These are phyloP conservation scores for Chlamydomonas applanata DNA, from an alignment of 139 green algal genomes.

Conservation along the genomic window DNA sequence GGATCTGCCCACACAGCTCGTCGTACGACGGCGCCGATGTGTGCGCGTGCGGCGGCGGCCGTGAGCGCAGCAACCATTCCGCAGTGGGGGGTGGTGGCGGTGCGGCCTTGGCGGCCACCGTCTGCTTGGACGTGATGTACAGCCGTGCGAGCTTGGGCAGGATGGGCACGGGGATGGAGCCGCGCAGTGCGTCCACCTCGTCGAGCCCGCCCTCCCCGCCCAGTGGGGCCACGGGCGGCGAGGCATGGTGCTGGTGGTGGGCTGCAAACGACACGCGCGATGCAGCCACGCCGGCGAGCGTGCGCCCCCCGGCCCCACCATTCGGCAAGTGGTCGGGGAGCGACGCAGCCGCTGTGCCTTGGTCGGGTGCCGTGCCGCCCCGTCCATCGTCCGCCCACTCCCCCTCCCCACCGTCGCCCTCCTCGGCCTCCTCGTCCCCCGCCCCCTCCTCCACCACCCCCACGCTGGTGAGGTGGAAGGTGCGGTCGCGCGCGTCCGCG, in stretches of 20 bases:
- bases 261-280: too few relatives aligned
- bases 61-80: background rate
- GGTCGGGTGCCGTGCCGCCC: too few relatives aligned
- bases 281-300: too few relatives aligned
- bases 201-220: too few relatives aligned
- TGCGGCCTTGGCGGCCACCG: constrained; percentile 11
- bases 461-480: constrained; percentile 36
- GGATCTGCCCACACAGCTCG: constrained; percentile 37
- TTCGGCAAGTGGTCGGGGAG: too few relatives aligned
- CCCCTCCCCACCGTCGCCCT: background rate
- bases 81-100: constrained; percentile 30
- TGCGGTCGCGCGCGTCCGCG: constrained; percentile 17
- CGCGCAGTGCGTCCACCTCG: constrained; percentile 20
- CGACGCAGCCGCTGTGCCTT: background rate
- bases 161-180: constrained; percentile 21
- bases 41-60: background rate
- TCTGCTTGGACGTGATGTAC: constrained; percentile 28
- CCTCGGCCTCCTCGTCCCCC: background rate
- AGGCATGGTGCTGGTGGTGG: too few relatives aligned
- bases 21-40: constrained; percentile 32
- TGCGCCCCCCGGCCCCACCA: too few relatives aligned
- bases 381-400: too few relatives aligned
- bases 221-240: too few relatives aligned
- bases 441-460: constrained; percentile 23
- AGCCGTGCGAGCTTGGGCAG: constrained; percentile 23